Conservation (phyloP, 129 eudicot genomes). For the Saussurea involucrata region DNA sequence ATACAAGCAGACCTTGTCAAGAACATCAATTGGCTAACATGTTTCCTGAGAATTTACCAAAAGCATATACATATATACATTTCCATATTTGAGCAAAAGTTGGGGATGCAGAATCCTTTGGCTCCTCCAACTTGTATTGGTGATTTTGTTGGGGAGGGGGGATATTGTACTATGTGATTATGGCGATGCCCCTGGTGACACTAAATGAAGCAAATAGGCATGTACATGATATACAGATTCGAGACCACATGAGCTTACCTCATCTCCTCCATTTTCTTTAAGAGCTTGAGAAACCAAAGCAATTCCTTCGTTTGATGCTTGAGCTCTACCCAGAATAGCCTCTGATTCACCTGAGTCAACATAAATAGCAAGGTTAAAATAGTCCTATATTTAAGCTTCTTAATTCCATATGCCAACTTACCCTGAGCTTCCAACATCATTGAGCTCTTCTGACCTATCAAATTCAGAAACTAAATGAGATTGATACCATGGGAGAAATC, state of each 20-base stretch:
- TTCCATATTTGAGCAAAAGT: neutral
- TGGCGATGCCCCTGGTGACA: neutral
- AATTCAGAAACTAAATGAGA: too few relatives aligned
- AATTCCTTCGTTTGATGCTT: constrained; percentile 71
- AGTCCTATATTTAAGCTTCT: neutral
- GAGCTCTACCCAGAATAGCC: constrained; percentile 76
- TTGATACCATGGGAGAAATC: too few relatives aligned
- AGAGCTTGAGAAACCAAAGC: constrained; percentile 65
- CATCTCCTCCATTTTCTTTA: constrained; percentile 60
- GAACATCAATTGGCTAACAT: neutral
- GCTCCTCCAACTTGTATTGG: neutral
- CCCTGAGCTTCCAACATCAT: constrained; percentile 85
- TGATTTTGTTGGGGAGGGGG: too few relatives aligned
- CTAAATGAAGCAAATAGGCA: neutral
- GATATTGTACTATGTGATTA: too few relatives aligned
- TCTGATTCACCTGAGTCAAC: constrained; percentile 72
- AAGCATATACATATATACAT: neutral
- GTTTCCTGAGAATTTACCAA: neutral
- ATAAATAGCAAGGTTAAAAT: constrained; percentile 1
- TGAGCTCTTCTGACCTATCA: constrained; percentile 62
- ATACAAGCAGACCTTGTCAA: neutral
- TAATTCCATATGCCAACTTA: constrained; percentile 26
- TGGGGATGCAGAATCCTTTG: neutral
- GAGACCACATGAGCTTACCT: constrained; percentile 43
- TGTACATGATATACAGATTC: neutral